Percentiles rank a stretch among this genome's conserved stretches.
These are phyloP conservation scores for Alternaria sp. DNA, from an alignment of 2,329 filamentous ascomycete genomes.

Conservation along the genomic window DNA sequence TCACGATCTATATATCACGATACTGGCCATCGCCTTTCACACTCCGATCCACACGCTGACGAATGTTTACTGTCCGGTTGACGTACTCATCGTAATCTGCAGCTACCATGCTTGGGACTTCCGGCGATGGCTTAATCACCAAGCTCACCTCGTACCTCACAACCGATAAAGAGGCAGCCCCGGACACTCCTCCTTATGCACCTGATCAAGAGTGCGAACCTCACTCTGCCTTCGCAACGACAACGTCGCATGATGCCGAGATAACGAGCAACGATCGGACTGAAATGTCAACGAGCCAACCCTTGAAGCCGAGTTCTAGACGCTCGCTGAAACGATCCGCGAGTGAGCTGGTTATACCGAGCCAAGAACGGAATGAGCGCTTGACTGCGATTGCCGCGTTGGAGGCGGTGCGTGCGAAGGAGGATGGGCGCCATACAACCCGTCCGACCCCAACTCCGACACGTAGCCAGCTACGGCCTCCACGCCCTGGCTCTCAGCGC, in stretches of 20 bases:
- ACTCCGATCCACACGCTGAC: neutral
- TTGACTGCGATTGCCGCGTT: neutral
- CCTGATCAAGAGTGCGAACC: neutral
- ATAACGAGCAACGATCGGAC: neutral
- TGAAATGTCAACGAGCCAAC: neutral
- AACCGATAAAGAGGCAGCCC: neutral
- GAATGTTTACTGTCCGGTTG: neutral
- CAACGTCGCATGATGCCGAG: neutral
- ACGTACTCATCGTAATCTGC: neutral
- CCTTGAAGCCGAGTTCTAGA: neutral
- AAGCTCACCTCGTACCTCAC: conserved; percentile 9
- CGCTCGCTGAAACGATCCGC: neutral
- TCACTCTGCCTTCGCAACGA: neutral
- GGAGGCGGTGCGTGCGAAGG: neutral
- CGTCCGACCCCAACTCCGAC: neutral
- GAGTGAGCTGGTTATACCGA: neutral
- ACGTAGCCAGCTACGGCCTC: neutral
- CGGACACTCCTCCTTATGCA: neutral
- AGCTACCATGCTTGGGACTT: neutral
- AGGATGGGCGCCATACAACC: neutral
- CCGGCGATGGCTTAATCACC: conserved; percentile 6
- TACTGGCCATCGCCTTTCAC: neutral
- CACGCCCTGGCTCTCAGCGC: neutral
- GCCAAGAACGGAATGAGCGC: neutral
- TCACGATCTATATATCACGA: neutral